Conservation (phyloP, 768 basidiomycete species). For the Mycena vitilis region DNA sequence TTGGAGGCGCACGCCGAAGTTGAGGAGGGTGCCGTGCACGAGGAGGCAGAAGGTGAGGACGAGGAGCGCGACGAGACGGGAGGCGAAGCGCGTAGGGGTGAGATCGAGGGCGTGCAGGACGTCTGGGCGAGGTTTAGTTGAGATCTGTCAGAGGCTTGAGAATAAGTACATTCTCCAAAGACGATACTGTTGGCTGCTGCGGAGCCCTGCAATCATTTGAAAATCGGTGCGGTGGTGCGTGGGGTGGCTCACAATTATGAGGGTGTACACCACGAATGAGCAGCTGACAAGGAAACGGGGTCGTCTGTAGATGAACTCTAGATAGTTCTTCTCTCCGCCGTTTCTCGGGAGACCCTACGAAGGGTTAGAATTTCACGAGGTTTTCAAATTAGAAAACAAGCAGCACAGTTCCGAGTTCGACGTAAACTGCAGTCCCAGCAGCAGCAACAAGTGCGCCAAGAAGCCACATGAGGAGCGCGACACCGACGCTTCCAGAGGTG, state of each 20-base stretch:
- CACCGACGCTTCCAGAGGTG: constrained; percentile 76
- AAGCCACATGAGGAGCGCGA: constrained; percentile 77
- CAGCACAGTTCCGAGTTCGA: constrained; percentile 81
- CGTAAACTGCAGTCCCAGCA: constrained; percentile 75
- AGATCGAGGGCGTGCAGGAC: constrained; percentile 64
- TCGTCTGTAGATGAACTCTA: constrained; percentile 74
- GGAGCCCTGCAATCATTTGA: constrained; percentile 56
- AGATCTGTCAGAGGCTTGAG: background rate
- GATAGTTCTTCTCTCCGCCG: constrained; percentile 82
- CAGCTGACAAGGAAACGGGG: constrained; percentile 74
- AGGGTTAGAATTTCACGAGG: background rate
- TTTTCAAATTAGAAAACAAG: background rate
- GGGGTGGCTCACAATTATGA: constrained; percentile 62
- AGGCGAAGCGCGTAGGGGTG: constrained; percentile 56
- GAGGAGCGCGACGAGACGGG: constrained; percentile 64
- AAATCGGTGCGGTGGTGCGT: background rate
- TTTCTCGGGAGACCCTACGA: constrained; percentile 72
- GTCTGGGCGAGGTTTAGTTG: constrained; percentile 54
- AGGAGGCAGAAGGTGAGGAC: constrained; percentile 68
- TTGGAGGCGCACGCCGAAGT: constrained; percentile 71
- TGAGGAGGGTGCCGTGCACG: constrained; percentile 65
- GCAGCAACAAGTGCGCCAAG: constrained; percentile 73
- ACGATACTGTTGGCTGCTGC: constrained; percentile 71
- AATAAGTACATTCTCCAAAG: constrained; percentile 74
- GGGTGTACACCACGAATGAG: constrained; percentile 65